Evolutionary conservation across 1,139 yeast species (phyloP), one percentile per base, ranked within the genome.

Genomic region (Schwanniomyces etchellsii): DNA sequence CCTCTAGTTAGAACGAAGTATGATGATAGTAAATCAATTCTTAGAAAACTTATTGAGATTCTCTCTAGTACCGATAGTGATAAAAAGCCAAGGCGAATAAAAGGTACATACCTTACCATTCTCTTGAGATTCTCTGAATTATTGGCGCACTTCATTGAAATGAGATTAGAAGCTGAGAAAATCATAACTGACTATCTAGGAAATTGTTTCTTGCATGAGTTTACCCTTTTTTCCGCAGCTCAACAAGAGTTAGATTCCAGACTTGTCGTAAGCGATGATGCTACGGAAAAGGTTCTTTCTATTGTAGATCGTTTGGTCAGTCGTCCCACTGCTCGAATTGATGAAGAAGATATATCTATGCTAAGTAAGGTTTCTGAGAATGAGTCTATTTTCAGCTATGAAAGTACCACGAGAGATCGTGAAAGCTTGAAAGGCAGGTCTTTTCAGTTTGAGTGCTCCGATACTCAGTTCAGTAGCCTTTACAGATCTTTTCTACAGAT

Each of bases 401-500:
- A 43, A 6, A 28, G 28, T 4, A 28, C 28, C 11, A 28, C 17
- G 13, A 16, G 14, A 5, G n/a, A 14, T 4, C 14, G 1, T 9
- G 10, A 18, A n/a, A 17, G 24, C 9, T 5, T 11, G 13, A 26
- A 14, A 9, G 26, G 28, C n/a, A 15, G 31, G 5, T 42, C 48
- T 2, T 33, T 51, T 17, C 32, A 39, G 5, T 40, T 52, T 5
- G 21, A 31, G 7, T 29, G 40, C 17, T 38, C 44, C 14, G 51
- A 47, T 25, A 36, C 39, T 4, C 35, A 36, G 12, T 47, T 59
- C 28, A 32, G 35, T 4, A 38, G 44, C 16, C 38, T 58, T 2
- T 60, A 58, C 35, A 42, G 43, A 5, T 31, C 48, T 2, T 55
- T 58, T 30, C 40, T 55, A 15, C 56, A 52, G 28, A 42, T 57